phyloP scores from a whole-genome alignment of 768 basidiomycete species.

The Lentinula boryana region DNA sequence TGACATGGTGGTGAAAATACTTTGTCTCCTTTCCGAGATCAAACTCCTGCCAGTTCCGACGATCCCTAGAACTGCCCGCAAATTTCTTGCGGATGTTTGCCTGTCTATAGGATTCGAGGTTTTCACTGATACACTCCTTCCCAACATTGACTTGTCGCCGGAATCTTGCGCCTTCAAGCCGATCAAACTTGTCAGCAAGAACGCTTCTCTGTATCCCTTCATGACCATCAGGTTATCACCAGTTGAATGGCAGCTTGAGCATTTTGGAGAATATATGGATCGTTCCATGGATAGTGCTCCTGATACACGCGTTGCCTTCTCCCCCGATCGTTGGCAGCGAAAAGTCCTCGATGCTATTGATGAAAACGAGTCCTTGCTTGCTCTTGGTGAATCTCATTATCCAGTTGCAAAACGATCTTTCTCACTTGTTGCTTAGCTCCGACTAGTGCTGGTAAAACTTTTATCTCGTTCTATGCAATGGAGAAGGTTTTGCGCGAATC shows the following conservation, averaged over 20 bases:
- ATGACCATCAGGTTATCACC: slow-evolving; percentile 55
- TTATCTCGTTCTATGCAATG: slow-evolving; percentile 77
- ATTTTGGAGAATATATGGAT: slow-evolving; percentile 70
- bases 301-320: slow-evolving; percentile 55
- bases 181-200: slow-evolving; percentile 46
- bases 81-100: slow-evolving; percentile 40
- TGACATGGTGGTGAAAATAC: slow-evolving; percentile 16
- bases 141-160: slow-evolving; percentile 14
- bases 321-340: slow-evolving; percentile 69
- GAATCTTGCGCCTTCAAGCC: slow-evolving; percentile 42
- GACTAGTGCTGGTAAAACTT: slow-evolving; percentile 71
- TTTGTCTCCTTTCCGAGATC: slow-evolving; percentile 37
- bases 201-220: slow-evolving; percentile 35
- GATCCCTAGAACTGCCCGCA: slow-evolving; percentile 27
- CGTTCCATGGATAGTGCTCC: slow-evolving; percentile 58
- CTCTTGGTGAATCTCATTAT: slow-evolving; percentile 43
- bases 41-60: slow-evolving; percentile 22
- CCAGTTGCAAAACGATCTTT: background rate
- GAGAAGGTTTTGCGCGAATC: slow-evolving; percentile 56
- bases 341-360: slow-evolving; percentile 63
- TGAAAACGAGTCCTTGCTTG: slow-evolving; percentile 50
- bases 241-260: slow-evolving; percentile 59
- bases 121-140: slow-evolving; percentile 14
- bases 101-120: slow-evolving; percentile 30
- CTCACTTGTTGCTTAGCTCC: slow-evolving; percentile 36